phyloP scores from a whole-genome alignment of 169 alveolate genomes.

The Fabrea salina region DNA sequence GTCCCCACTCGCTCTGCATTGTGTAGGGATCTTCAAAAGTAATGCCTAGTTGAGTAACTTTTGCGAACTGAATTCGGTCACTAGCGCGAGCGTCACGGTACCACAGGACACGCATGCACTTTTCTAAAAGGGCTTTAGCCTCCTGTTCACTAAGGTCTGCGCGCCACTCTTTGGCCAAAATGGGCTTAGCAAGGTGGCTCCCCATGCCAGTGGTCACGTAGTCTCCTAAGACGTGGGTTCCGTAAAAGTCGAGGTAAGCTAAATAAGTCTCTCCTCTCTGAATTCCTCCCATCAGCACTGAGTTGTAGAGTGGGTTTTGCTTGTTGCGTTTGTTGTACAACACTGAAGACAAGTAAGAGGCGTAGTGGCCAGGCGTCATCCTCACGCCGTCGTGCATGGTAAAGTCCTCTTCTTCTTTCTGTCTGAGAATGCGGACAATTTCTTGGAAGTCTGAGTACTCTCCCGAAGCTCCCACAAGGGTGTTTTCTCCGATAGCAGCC shows the following conservation, averaged over 20 bases:
- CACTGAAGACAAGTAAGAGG: conserved; percentile 54
- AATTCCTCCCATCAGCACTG: conserved; percentile 62
- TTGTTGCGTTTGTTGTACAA: conserved; percentile 61
- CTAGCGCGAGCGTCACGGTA: conserved; percentile 74
- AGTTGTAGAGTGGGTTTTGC: conserved; percentile 63
- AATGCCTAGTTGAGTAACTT: conserved; percentile 54
- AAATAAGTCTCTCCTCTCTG: conserved; percentile 49
- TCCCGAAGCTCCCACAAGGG: conserved; percentile 70
- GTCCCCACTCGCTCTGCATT: conserved; percentile 32
- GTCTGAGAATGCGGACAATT: conserved; percentile 43
- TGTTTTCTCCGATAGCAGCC: conserved; percentile 46
- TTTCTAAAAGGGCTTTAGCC: conserved; percentile 54
- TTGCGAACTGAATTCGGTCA: conserved; percentile 64
- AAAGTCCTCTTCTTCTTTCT: conserved; percentile 50
- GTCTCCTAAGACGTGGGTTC: conserved; percentile 62
- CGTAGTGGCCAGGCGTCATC: conserved; percentile 65
- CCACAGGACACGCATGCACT: conserved; percentile 62
- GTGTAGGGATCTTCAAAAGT: conserved; percentile 41
- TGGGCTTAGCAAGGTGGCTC: conserved; percentile 58
- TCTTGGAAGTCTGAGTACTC: conserved; percentile 75
- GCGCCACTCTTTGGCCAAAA: conserved; percentile 55
- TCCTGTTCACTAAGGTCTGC: conserved; percentile 60
- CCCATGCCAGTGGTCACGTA: conserved; percentile 74
- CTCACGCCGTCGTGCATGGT: conserved; percentile 61
- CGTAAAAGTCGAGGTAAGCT: conserved; percentile 68